phyloP scores from a whole-genome alignment of 495 filamentous ascomycete species.

The Xylaria palmicola region DNA sequence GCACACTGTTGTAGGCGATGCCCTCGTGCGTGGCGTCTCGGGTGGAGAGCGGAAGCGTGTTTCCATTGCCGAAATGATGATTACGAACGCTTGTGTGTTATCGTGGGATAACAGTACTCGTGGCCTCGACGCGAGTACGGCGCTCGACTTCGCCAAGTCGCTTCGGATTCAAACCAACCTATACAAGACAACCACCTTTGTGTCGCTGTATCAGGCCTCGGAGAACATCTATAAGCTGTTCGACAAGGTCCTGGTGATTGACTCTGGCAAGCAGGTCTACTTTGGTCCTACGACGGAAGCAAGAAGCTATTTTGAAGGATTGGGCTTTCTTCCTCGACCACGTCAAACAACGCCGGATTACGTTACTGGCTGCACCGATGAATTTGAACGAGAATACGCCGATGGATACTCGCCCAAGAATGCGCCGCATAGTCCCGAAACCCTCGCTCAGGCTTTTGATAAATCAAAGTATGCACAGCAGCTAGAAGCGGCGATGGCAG shows the following conservation, averaged over 20 bases:
- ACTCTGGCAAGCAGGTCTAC: slow-evolving; percentile 75
- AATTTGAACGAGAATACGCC: slow-evolving; percentile 76
- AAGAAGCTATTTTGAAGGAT: slow-evolving; percentile 72
- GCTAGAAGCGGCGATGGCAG: slow-evolving; percentile 65
- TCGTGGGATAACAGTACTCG: slow-evolving; percentile 86
- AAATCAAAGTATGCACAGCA: slow-evolving; percentile 55
- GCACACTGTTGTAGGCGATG: slow-evolving; percentile 78
- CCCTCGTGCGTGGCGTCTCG: slow-evolving; percentile 78
- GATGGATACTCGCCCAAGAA: slow-evolving; percentile 58
- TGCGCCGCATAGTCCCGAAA: slow-evolving; percentile 64
- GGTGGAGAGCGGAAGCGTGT: slow-evolving; percentile 83
- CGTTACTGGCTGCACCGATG: slow-evolving; percentile 80
- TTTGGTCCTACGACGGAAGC: slow-evolving; percentile 73
- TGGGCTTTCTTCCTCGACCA: slow-evolving; percentile 78
- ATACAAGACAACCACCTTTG: slow-evolving; percentile 76
- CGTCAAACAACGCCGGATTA: slow-evolving; percentile 85
- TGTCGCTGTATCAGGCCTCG: slow-evolving; percentile 78
- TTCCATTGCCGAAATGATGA: slow-evolving; percentile 69
- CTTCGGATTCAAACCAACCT: slow-evolving; percentile 76
- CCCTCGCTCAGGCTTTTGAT: slow-evolving; percentile 66
- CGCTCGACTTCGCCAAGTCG: slow-evolving; percentile 69
- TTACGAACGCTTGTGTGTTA: slow-evolving; percentile 67
- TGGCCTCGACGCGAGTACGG: slow-evolving; percentile 80
- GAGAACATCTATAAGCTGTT: slow-evolving; percentile 85
- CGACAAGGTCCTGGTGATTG: slow-evolving; percentile 84